Conservation (phyloP, 352 stramenopile genomes). For the Hyaloperonospora brassicae region DNA sequence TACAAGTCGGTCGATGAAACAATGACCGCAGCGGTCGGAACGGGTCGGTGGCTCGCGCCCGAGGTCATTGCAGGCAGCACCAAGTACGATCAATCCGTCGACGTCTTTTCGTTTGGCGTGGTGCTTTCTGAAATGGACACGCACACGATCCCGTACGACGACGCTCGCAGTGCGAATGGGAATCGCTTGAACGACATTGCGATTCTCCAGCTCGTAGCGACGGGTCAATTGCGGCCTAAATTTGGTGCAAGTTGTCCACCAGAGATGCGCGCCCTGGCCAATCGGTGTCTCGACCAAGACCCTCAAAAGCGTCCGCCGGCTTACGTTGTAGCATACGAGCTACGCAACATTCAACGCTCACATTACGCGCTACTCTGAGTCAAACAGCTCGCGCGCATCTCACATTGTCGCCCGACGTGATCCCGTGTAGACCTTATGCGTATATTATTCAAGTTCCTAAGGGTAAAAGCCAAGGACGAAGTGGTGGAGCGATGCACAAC, state of each 20-base stretch:
- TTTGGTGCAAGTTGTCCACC: constrained; percentile 33
- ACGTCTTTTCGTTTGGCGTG: constrained; percentile 57
- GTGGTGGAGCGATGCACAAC: no score
- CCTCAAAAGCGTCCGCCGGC: constrained; percentile 32
- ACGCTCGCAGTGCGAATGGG: constrained; percentile 26
- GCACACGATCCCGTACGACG: constrained; percentile 42
- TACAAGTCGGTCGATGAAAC: constrained; percentile 34
- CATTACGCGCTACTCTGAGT: no score
- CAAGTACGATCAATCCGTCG: constrained; percentile 39
- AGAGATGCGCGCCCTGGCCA: constrained; percentile 26
- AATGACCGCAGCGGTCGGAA: constrained; percentile 48
- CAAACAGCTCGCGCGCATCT: no score
- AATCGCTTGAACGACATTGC: constrained; percentile 34
- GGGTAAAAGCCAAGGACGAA: no score
- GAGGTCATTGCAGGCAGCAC: constrained; percentile 43
- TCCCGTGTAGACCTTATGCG: no score
- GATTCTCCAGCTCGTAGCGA: constrained; percentile 37
- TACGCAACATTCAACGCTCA: constrained; percentile 13
- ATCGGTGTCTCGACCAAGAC: constrained; percentile 29
- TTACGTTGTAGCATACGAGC: constrained; percentile 32
- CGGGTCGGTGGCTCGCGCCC: constrained; percentile 42
- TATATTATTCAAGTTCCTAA: no score
- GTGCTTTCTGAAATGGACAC: constrained; percentile 53
- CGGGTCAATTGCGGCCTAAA: constrained; percentile 22
- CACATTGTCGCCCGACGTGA: no score